These are phyloP conservation scores for Citeromyces matritensis DNA, from an alignment of 805 yeast genomes.

Conservation along the genomic window DNA sequence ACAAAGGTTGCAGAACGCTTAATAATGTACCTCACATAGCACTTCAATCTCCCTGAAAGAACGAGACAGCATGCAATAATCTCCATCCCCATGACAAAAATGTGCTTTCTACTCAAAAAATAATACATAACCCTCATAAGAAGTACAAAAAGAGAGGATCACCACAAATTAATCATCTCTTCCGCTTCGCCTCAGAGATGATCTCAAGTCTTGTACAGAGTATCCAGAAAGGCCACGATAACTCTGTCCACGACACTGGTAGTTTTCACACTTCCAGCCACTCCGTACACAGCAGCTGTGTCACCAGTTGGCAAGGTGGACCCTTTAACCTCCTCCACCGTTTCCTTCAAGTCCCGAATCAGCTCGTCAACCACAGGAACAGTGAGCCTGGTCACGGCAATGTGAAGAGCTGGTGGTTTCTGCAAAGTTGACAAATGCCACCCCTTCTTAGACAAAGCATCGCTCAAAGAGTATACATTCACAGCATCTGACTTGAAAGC, in stretches of 20 bases:
- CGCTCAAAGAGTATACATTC: slow-evolving; percentile 71
- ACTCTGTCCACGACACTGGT: slow-evolving; percentile 71
- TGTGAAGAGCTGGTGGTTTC: slow-evolving; percentile 80
- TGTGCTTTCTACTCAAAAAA: no score
- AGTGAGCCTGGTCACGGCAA: slow-evolving; percentile 73
- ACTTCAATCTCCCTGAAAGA: no score
- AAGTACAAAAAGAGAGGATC: no score
- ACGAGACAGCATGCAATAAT: no score
- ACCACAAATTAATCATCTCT: no score
- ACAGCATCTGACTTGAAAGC: slow-evolving; percentile 52
- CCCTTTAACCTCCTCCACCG: slow-evolving; percentile 24
- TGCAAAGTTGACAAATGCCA: slow-evolving; percentile 90
- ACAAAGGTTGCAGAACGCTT: no score
- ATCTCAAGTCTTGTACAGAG: slow-evolving; percentile 49
- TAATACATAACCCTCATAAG: no score
- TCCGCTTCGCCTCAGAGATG: no score
- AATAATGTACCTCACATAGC: no score
- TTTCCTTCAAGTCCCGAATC: slow-evolving; percentile 28
- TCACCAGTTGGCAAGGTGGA: slow-evolving; percentile 22
- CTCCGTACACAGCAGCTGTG: slow-evolving; percentile 88
- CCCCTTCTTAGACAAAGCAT: slow-evolving; percentile 45
- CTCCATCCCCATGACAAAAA: no score
- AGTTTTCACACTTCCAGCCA: slow-evolving; percentile 82
- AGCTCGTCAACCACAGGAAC: slow-evolving; percentile 47
- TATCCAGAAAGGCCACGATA: slow-evolving; percentile 70